These are phyloP conservation scores for Borealophlyctis nickersoniae DNA, from an alignment of 192 early-diverging fungal genomes.

Conservation along the genomic window DNA sequence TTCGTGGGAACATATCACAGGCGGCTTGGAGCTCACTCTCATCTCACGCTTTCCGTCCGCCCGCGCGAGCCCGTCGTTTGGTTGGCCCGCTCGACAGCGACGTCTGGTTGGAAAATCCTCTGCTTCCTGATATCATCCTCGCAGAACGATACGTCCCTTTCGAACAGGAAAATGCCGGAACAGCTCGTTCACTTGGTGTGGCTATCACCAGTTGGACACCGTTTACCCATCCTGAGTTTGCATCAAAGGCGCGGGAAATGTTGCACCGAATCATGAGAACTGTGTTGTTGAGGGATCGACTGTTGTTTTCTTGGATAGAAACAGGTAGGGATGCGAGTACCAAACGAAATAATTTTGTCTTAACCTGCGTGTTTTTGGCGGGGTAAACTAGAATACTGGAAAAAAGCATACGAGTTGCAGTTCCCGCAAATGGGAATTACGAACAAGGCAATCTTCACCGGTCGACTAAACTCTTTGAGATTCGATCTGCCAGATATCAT, in stretches of 20 bases:
- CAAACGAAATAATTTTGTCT: slow-evolving; percentile 2
- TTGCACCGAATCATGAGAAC: slow-evolving; percentile 35
- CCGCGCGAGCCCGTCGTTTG: slow-evolving; percentile 25
- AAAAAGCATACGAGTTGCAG: slow-evolving; percentile 42
- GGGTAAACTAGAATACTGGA: slow-evolving; percentile 31
- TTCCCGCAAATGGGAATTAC: slow-evolving; percentile 41
- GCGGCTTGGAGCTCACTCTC: background rate
- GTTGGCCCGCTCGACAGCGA: slow-evolving; percentile 40
- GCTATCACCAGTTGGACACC: slow-evolving; percentile 28
- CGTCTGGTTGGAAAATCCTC: slow-evolving; percentile 46
- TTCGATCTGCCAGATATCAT: slow-evolving; percentile 49
- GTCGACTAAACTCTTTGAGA: slow-evolving; percentile 38
- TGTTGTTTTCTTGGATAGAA: slow-evolving; percentile 40
- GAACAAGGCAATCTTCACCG: slow-evolving; percentile 37
- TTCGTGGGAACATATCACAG: background rate
- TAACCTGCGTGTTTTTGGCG: background rate
- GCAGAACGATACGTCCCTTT: slow-evolving; percentile 42
- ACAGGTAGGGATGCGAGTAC: slow-evolving; percentile 22
- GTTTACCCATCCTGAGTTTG: slow-evolving; percentile 46
- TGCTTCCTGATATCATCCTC: slow-evolving; percentile 46
- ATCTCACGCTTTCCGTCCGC: background rate
- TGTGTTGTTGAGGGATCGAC: slow-evolving; percentile 31
- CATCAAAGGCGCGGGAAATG: slow-evolving; percentile 26
- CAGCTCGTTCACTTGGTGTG: slow-evolving; percentile 27
- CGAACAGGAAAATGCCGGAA: slow-evolving; percentile 24